These are phyloP conservation scores for Papiliotrema laurentii DNA, from an alignment of 1,284 basidiomycete genomes.

Conservation along the genomic window DNA sequence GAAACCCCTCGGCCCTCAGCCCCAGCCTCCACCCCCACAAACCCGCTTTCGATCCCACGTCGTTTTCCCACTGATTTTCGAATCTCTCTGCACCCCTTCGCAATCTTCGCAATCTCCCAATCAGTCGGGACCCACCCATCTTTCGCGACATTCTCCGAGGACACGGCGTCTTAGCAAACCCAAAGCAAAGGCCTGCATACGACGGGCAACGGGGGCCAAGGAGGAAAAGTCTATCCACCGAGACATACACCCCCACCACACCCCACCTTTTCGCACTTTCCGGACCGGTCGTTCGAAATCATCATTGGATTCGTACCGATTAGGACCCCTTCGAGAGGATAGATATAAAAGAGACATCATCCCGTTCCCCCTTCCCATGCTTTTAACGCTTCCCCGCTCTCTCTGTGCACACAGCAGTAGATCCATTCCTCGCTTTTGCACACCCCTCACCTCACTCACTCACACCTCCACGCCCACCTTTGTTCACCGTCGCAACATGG, in stretches of 20 bases:
- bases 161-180: too few relatives aligned
- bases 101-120: not conserved
- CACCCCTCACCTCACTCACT: not conserved
- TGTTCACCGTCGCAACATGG: not conserved
- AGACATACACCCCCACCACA: too few relatives aligned
- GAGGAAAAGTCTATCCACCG: too few relatives aligned
- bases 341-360: not conserved
- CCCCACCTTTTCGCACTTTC: too few relatives aligned
- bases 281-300: too few relatives aligned
- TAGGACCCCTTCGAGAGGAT: not conserved
- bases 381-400: not conserved
- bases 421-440: not conserved
- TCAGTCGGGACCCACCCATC: not conserved
- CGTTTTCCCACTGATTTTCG: too few relatives aligned
- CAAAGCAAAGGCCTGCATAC: too few relatives aligned
- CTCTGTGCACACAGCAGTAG: not conserved
- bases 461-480: not conserved
- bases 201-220: too few relatives aligned
- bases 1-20: not conserved
- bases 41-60: too few relatives aligned
- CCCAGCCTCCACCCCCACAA: not conserved
- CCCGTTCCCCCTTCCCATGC: not conserved
- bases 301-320: too few relatives aligned
- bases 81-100: not conserved
- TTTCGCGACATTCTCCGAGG: not conserved